Conservation (phyloP, 306 rosid genomes). For the Lathyrus oleraceus region DNA sequence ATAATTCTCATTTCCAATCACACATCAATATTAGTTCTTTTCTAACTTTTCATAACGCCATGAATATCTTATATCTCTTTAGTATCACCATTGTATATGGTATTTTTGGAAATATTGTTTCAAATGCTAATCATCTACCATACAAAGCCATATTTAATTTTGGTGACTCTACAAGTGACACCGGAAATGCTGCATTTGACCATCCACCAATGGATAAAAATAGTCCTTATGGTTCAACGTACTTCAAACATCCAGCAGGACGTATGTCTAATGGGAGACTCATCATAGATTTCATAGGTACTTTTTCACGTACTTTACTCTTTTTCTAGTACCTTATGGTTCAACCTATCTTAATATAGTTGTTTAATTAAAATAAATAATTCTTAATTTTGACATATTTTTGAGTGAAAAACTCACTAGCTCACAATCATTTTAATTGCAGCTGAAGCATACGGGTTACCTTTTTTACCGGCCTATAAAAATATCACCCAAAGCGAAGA, state of each 20-base stretch:
- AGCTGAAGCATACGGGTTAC: constrained; percentile 57
- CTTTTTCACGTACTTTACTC: too few relatives aligned
- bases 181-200: constrained; percentile 36
- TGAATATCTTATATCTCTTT: not conserved
- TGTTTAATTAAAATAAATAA: not conserved
- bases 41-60: not conserved
- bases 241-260: constrained; percentile 39
- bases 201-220: not conserved
- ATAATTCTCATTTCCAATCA: not conserved
- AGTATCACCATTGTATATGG: too few relatives aligned
- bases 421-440: not conserved
- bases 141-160: constrained; percentile 48
- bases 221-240: constrained; percentile 50
- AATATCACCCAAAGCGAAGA: not conserved
- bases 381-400: not conserved
- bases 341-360: too few relatives aligned
- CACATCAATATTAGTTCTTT: not conserved
- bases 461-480: constrained; percentile 44
- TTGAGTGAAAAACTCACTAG: not conserved
- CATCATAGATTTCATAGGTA: constrained; percentile 35
- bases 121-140: not conserved
- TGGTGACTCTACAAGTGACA: constrained; percentile 59
- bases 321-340: not conserved
- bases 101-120: not conserved
- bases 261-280: constrained; percentile 46